Evolutionary conservation across 768 basidiomycete species (phyloP).

Genomic region (Tephrocybe rancida): DNA sequence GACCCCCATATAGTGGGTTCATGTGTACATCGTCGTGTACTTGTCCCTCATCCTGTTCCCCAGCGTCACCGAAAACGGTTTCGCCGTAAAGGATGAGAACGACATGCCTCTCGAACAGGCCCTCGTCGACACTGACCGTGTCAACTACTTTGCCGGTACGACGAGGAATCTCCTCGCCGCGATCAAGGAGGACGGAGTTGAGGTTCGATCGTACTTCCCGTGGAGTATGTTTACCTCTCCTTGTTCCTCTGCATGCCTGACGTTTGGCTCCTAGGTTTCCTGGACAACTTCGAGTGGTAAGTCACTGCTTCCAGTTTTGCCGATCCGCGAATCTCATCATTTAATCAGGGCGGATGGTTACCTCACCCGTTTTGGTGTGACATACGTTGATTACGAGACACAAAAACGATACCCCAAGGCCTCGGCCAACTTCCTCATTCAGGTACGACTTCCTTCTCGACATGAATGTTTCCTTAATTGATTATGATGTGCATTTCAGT

Average conservation of each 20-base stretch:
- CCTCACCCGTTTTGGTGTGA: conserved; percentile 67
- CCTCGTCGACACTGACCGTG: conserved; percentile 60
- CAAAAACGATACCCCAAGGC: conserved; percentile 68
- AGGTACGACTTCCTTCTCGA: conserved; percentile 36
- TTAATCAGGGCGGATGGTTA: conserved; percentile 63
- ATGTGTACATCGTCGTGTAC: not conserved
- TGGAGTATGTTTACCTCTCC: conserved; percentile 50
- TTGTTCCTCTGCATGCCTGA: not conserved
- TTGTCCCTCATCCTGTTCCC: conserved; percentile 4
- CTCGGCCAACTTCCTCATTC: conserved; percentile 56
- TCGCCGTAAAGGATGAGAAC: conserved; percentile 68
- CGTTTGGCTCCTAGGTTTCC: conserved; percentile 44
- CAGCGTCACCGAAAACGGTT: conserved; percentile 77
- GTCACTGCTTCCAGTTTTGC: not conserved
- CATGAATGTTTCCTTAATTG: not conserved
- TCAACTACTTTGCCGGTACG: conserved; percentile 67
- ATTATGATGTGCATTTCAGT: conserved; percentile 25
- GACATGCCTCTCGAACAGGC: conserved; percentile 53
- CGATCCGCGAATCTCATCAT: not conserved
- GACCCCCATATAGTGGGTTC: conserved; percentile 38
- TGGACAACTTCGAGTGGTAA: conserved; percentile 75
- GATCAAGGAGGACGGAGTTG: conserved; percentile 64
- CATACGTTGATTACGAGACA: conserved; percentile 71
- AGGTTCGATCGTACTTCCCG: conserved; percentile 64
- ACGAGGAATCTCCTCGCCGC: conserved; percentile 56